Conservation (phyloP, 148 eudicot genomes). For the Camellia sinensis region DNA sequence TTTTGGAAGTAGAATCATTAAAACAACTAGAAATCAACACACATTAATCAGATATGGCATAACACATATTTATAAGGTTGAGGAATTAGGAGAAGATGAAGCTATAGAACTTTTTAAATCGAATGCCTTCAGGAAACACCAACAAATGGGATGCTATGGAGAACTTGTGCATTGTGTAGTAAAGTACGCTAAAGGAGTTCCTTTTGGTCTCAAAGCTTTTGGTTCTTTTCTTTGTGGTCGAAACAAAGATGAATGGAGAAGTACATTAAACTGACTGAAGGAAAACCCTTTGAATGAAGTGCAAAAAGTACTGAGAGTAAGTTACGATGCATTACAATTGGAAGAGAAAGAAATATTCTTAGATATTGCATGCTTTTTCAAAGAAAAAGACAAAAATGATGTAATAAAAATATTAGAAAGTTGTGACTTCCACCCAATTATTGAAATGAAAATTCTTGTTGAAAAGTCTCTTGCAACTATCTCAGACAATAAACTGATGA, state of each 20-base stretch:
- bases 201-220: slow-evolving; percentile 13
- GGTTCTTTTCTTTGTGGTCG: slow-evolving; percentile 10
- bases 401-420: slow-evolving; percentile 4
- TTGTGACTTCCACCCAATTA: not conserved
- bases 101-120: slow-evolving; percentile 7
- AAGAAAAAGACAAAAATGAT: not conserved
- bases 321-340: slow-evolving; percentile 15
- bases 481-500: not conserved
- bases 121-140: slow-evolving; percentile 8
- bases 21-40: slow-evolving; percentile 18
- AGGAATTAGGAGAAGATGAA: slow-evolving; percentile 1
- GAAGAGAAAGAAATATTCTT: slow-evolving; percentile 8
- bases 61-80: slow-evolving; percentile 5
- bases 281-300: no score
- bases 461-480: slow-evolving; percentile 11
- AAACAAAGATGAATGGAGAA: slow-evolving; percentile 5
- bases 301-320: slow-evolving; percentile 8
- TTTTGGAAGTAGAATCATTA: slow-evolving; percentile 21
- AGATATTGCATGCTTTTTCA: slow-evolving; percentile 18
- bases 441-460: slow-evolving; percentile 9
- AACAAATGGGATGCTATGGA: not conserved
- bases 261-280: no score
- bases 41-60: not conserved
- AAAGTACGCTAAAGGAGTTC: not conserved
- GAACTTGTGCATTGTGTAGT: not conserved